phyloP scores from a whole-genome alignment of 2,329 filamentous ascomycete genomes.

The Neonectria punicea region DNA sequence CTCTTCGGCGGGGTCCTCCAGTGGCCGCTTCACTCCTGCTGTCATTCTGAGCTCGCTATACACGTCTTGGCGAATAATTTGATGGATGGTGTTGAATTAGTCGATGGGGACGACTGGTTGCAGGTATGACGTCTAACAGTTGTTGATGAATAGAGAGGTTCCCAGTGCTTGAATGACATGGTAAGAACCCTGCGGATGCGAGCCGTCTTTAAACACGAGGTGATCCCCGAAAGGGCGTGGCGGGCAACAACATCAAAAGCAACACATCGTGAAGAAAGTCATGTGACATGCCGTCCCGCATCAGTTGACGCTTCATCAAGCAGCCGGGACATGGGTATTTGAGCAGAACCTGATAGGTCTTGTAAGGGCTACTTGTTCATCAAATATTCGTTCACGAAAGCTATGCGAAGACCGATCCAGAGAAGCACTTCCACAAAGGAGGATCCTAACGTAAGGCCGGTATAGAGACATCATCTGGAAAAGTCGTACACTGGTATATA shows the following conservation, averaged over 20 bases:
- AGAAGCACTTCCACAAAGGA: neutral
- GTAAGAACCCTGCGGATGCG: neutral
- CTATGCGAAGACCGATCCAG: neutral
- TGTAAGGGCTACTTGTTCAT: neutral
- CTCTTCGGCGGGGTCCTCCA: conserved; percentile 29
- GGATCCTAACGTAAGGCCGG: neutral
- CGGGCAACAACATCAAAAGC: conserved; percentile 41
- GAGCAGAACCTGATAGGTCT: neutral
- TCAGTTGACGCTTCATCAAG: conserved; percentile 2
- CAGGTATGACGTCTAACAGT: neutral
- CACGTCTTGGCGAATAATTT: neutral
- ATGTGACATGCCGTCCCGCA: conserved; percentile 36
- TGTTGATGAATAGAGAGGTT: neutral
- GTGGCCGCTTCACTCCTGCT: conserved; percentile 29
- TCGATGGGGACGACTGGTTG: neutral
- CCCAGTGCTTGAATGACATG: neutral
- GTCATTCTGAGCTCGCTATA: conserved; percentile 22
- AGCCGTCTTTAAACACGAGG: conserved; percentile 10
- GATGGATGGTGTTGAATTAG: too few species aligned
- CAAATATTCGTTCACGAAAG: neutral
- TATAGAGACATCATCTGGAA: neutral
- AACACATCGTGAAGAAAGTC: conserved; percentile 42
- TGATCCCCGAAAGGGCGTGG: conserved; percentile 36
- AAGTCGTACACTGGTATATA: conserved; percentile 28
- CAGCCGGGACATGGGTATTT: neutral